A percentile compares a stretch with the other conserved stretches of the same genome.
Conservation (phyloP, 331 rosid genomes). For the Quercus lobata region DNA sequence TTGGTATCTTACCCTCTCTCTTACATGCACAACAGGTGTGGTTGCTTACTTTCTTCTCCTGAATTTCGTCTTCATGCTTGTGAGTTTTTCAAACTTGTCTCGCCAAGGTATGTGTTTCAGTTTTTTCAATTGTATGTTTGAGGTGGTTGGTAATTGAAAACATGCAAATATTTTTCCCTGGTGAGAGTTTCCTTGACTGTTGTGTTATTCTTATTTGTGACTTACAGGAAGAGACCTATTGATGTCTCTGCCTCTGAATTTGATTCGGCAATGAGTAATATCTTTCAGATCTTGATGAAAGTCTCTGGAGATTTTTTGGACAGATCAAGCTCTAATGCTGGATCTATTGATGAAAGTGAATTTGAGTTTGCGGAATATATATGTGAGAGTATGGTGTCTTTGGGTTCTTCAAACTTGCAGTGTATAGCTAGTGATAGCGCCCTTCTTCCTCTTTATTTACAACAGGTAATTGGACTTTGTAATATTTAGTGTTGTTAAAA, state of each 20-base stretch:
- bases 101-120: constrained; percentile 59
- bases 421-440: constrained; percentile 68
- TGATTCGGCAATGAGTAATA: constrained; percentile 69
- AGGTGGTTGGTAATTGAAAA: neutral
- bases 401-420: constrained; percentile 83
- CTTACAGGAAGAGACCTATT: constrained; percentile 73
- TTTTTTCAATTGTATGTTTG: constrained; percentile 1
- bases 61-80: constrained; percentile 96
- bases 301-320: constrained; percentile 65
- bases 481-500: neutral
- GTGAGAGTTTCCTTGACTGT: constrained; percentile 11
- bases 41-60: constrained; percentile 81
- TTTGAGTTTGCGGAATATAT: constrained; percentile 69
- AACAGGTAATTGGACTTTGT: constrained; percentile 53
- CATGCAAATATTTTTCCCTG: neutral
- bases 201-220: constrained; percentile 18
- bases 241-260: constrained; percentile 68
- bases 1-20: constrained; percentile 16
- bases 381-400: constrained; percentile 85
- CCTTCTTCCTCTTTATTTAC: constrained; percentile 57
- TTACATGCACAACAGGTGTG: constrained; percentile 64
- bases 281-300: constrained; percentile 74
- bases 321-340: constrained; percentile 48
- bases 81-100: constrained; percentile 89
- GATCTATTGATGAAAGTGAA: constrained; percentile 64